Evolutionary conservation across 2,329 filamentous ascomycete species (phyloP).

Genomic region (Rutstroemia sp.): DNA sequence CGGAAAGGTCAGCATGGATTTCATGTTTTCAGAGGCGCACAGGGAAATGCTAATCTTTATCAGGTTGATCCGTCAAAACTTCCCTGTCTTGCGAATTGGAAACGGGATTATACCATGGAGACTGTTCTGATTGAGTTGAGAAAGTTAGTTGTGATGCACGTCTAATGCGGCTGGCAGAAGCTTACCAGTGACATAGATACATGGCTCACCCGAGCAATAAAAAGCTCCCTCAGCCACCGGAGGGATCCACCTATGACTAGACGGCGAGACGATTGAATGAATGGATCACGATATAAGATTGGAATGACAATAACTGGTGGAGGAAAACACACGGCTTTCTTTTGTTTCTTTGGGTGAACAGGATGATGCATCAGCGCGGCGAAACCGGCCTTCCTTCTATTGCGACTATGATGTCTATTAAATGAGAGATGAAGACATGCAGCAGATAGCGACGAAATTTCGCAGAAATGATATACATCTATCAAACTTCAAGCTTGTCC

Average conservation of each 20-base stretch:
- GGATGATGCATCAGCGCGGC: slow-evolving; percentile 30
- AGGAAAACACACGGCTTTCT: slow-evolving; percentile 9
- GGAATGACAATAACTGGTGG: neutral
- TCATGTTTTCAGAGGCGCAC: neutral
- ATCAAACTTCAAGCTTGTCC: neutral
- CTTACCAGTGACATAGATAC: slow-evolving; percentile 49
- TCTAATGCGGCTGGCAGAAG: neutral
- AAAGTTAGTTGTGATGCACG: slow-evolving; percentile 44
- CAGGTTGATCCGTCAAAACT: slow-evolving; percentile 78
- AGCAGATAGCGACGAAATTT: slow-evolving; percentile 5
- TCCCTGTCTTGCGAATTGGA: slow-evolving; percentile 83
- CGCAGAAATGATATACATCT: neutral
- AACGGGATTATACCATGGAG: slow-evolving; percentile 90
- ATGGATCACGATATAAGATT: neutral
- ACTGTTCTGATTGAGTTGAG: slow-evolving; percentile 81
- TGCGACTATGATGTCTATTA: slow-evolving; percentile 14
- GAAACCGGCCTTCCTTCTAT: slow-evolving; percentile 22
- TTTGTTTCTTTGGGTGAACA: slow-evolving; percentile 8
- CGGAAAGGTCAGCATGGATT: slow-evolving; percentile 52
- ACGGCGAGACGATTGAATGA: neutral
- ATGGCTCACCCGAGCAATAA: slow-evolving; percentile 91
- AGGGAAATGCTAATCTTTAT: neutral
- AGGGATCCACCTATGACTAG: slow-evolving; percentile 57
- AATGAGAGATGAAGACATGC: slow-evolving; percentile 12
- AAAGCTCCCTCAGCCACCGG: slow-evolving; percentile 88